Evolutionary conservation across 1,284 basidiomycete genomes (phyloP), one percentile per base, ranked within the genome.

Genomic region (Cryptococcus sp.): DNA sequence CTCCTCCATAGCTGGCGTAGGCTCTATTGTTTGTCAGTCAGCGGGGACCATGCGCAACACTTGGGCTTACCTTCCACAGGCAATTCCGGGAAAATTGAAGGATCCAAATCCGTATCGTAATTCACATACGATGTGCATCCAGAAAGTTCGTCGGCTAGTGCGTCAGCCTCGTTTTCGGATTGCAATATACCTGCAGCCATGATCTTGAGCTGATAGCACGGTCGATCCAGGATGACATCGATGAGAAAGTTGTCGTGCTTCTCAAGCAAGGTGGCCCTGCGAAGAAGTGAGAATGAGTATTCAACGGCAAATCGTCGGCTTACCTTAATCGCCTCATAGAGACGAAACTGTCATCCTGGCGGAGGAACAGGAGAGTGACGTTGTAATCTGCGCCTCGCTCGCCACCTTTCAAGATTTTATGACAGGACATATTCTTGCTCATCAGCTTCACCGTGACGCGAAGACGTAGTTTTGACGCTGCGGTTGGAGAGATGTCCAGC

Each of bases 101-200:
- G 48, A 8, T 53, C 56, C 5, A 72, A 47, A 11, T 53, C 41
- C 0, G 71, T 70, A 15, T 62, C 47, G 52, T 63, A 71, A 47
- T 73, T 66, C 10, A 63, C 63, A 3, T 58, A 61, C 1, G 41
- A 54, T 3, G 56, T 35, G 39, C 73, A 67, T 8, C 75, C 75
- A 1, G 74, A 65, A 4, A 69, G 55, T 53, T 75, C 73, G 27
- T 77, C 74, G 17, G 74, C 74, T 75, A 50, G 13, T 5, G 31
- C 31, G 47, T 52, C 35, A 47, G 57, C 46, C 31, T 27, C 16
- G 23, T 15, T 16, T 50, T 51, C 53, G 42, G 48, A 61, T 56
- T 55, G 39, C 55, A 38, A 57, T 45, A 27, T 35, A 35, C 31
- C 31, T 8, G 51, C 23, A 7, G 55, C 55, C 6, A 54, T 48